Conservation (phyloP, 495 filamentous ascomycete genomes). For the Trichoderma orchidacearum region DNA sequence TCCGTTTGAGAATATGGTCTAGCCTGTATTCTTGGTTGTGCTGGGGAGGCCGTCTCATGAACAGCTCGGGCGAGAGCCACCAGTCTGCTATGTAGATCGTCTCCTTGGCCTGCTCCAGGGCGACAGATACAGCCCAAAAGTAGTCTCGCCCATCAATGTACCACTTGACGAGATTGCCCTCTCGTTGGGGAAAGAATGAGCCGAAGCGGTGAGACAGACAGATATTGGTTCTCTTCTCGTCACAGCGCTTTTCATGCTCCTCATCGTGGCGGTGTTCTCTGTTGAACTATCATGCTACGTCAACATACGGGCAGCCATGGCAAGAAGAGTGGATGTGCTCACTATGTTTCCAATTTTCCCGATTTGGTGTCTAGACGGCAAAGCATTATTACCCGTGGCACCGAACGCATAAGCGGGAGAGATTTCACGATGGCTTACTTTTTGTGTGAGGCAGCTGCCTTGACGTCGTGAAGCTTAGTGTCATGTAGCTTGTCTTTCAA, state of each 20-base stretch:
- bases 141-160: slow-evolving; percentile 92
- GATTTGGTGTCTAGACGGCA: slow-evolving; percentile 31
- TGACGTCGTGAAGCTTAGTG: slow-evolving; percentile 31
- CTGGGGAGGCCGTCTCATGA: slow-evolving; percentile 71
- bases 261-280: slow-evolving; percentile 91
- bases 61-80: slow-evolving; percentile 93
- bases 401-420: not conserved
- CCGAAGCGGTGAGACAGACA: slow-evolving; percentile 67
- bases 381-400: no score
- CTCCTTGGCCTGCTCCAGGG: slow-evolving; percentile 77
- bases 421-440: slow-evolving; percentile 20
- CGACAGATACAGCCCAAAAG: slow-evolving; percentile 81
- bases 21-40: slow-evolving; percentile 77
- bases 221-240: slow-evolving; percentile 62
- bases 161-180: slow-evolving; percentile 88
- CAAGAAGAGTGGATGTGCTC: slow-evolving; percentile 7
- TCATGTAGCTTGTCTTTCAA: slow-evolving; percentile 34
- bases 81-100: slow-evolving; percentile 93
- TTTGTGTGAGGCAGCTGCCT: slow-evolving; percentile 30
- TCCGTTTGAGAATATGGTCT: slow-evolving; percentile 74
- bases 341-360: slow-evolving; percentile 42
- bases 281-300: slow-evolving; percentile 48
- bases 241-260: slow-evolving; percentile 71
- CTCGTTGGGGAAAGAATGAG: slow-evolving; percentile 73
- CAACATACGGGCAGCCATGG: not conserved